Base-by-base conservation (phyloP, 352 stramenopile species). In the Vaucheria bursata region DNA sequence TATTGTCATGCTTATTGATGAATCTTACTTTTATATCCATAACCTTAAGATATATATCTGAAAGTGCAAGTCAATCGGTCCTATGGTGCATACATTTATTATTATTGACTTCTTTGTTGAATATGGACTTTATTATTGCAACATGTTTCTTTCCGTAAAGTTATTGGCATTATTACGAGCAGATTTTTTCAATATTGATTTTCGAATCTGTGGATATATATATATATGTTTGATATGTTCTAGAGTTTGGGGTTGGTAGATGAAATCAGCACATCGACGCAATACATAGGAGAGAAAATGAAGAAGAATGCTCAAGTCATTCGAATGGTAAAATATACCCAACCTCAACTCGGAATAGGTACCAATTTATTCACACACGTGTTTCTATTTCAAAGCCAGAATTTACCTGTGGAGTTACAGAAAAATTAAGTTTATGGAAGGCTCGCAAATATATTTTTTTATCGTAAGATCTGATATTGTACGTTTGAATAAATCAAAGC, bases 201-300 rank as follows among this genome's bases (percentile, higher is more conserved):
- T 25, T 59, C 45, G 25, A n/a, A n/a, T n/a, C n/a, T 59, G 0
- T 25, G 38, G 35, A 4, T 39, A 70, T 18, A 73, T 0, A 32
- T 25, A 7, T 38, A 7, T 34, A 12, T 70, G 8, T 7, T 70
- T 70, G 64, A 70, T n/a, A 34, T n/a, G n/a, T n/a, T n/a, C n/a
- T 34, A 38, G 7, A 34, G 6, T 7, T 18, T 70, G 12, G 66
- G 66, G 18, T 39, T 71, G 1, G 53, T 68, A 29, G 25, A 36
- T 6, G 36, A 79, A 68, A 35, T 79, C 1, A 35, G 64, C 31
- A 79, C 74, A 6, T 33, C 33, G 25, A 69, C 71, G 33, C 59
- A 79, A 35, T 79, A 79, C 74, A 65, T 79, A 25, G 39, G 71
- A 68, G 31, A 34, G 0, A 32, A 33, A 4, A 79, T 79, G 59